Base-by-base conservation (phyloP, 2,329 filamentous ascomycete species). In the Colletotrichum destructivum region DNA sequence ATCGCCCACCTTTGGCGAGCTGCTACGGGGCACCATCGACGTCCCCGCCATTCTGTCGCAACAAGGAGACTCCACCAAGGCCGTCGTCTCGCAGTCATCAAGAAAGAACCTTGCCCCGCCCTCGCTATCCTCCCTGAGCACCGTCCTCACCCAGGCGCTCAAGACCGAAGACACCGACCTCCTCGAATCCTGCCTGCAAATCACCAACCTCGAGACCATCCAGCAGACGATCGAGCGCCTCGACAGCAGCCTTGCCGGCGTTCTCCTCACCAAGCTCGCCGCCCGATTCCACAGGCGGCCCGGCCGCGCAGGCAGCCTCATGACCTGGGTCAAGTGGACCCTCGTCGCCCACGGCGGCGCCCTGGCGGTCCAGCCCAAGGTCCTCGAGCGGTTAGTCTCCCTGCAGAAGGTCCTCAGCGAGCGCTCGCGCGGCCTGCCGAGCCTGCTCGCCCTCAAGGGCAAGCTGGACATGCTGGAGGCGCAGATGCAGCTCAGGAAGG, bases 251-350 rank as follows among this genome's bases (percentile, higher is more conserved):
- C 90, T 98, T 31, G 95, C 96, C 8, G 92, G 91, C 46, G 88
- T 85, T 9, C 88, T 99, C 12, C 89, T 99, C 69, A 91, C 91
- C 78, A 95, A 94, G 81, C 89, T 99, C 62, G 94, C 96, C 11
- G 93, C 97, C 76, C 90, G 95, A 71, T 89, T 99, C 80, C 92
- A 98, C 82, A 90, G 93, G 75, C 91, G 94, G 55, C 96, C 96
- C 1, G 96, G 96, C 4, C 90, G 96, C 66, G 96, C 96, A 16
- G 95, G 95, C 62, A 94, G 92, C 78, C 89, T 99, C 42, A 95
- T 98, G 88, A 90, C 93, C 18, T 99, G 96, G 95, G 93, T 98
- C 54, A 95, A 98, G 82, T 98, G 95, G 94, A 96, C 94, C 1
- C 89, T 98, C 66, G 91, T 98, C 44, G 92, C 94, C 2, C 96